Conservation (phyloP, 2,329 filamentous ascomycete genomes). For the Claviceps lovelessii region DNA sequence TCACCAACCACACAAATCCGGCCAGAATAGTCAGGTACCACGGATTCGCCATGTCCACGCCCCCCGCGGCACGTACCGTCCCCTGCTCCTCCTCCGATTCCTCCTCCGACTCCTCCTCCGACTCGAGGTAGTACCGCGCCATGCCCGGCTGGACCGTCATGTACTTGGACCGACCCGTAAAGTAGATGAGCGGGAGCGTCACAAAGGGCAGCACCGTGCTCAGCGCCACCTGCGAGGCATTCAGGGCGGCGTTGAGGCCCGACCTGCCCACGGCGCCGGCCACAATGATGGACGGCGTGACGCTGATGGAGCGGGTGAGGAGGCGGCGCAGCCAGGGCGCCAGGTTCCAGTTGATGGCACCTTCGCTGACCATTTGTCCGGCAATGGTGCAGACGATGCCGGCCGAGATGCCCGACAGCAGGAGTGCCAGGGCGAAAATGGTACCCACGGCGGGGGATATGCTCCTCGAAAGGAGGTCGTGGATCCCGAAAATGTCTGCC, state of each 20-base stretch:
- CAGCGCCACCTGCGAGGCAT: slow-evolving; percentile 63
- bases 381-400: slow-evolving; percentile 83
- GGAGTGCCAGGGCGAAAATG: slow-evolving; percentile 68
- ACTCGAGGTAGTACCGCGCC: slow-evolving; percentile 19
- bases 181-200: slow-evolving; percentile 71
- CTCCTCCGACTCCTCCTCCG: slow-evolving; percentile 9
- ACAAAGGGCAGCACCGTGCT: slow-evolving; percentile 71
- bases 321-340: slow-evolving; percentile 67
- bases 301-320: slow-evolving; percentile 64
- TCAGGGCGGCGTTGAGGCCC: slow-evolving; percentile 58
- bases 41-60: slow-evolving; percentile 55
- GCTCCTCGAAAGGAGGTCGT: slow-evolving; percentile 52
- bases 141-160: slow-evolving; percentile 53
- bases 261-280: slow-evolving; percentile 60
- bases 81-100: slow-evolving; percentile 7
- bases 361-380: slow-evolving; percentile 79
- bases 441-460: slow-evolving; percentile 65
- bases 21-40: slow-evolving; percentile 46
- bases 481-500: slow-evolving; percentile 73
- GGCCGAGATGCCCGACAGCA: slow-evolving; percentile 67
- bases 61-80: not conserved
- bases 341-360: slow-evolving; percentile 60
- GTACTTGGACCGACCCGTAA: slow-evolving; percentile 63
- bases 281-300: slow-evolving; percentile 71
- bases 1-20: slow-evolving; percentile 54